These are phyloP conservation scores for Lyophyllum semitale DNA, from an alignment of 768 basidiomycete genomes.

Conservation along the genomic window DNA sequence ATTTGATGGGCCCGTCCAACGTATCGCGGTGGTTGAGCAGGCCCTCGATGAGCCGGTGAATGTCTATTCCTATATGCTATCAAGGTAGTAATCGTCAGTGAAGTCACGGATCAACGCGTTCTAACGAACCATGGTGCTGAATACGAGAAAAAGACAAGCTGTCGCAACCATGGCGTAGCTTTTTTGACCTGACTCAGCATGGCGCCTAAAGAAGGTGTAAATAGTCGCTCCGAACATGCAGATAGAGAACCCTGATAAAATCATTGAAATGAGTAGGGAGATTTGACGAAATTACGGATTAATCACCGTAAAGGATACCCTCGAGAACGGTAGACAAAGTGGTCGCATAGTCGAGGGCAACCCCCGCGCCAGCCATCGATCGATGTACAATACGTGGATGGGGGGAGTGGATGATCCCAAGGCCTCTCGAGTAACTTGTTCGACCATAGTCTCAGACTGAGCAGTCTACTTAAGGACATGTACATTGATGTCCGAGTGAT, in stretches of 20 bases:
- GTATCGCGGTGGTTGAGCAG: neutral
- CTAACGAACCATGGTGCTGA: neutral
- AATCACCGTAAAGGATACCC: neutral
- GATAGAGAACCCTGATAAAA: neutral
- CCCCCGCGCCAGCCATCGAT: too few relatives aligned
- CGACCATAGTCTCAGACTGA: too few relatives aligned
- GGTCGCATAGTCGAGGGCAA: neutral
- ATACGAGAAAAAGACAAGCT: neutral
- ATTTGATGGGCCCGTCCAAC: neutral
- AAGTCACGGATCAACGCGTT: too few relatives aligned
- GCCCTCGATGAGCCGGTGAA: neutral
- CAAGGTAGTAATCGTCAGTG: neutral
- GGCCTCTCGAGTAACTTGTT: too few relatives aligned
- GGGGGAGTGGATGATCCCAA: too few relatives aligned
- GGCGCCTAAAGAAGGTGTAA: neutral
- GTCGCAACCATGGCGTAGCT: neutral
- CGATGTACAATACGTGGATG: too few relatives aligned
- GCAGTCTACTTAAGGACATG: too few relatives aligned
- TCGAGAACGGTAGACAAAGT: constrained; percentile 1
- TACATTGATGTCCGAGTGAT: too few relatives aligned
- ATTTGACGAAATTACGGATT: neutral
- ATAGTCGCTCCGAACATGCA: constrained; percentile 2
- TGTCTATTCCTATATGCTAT: constrained; percentile 7
- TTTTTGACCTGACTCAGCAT: neutral
- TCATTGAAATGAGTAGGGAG: too few relatives aligned